Evolutionary conservation across 1,139 yeast genomes (phyloP), one percentile per base, ranked within the genome.

Genomic region (Pichiaceae sp.): DNA sequence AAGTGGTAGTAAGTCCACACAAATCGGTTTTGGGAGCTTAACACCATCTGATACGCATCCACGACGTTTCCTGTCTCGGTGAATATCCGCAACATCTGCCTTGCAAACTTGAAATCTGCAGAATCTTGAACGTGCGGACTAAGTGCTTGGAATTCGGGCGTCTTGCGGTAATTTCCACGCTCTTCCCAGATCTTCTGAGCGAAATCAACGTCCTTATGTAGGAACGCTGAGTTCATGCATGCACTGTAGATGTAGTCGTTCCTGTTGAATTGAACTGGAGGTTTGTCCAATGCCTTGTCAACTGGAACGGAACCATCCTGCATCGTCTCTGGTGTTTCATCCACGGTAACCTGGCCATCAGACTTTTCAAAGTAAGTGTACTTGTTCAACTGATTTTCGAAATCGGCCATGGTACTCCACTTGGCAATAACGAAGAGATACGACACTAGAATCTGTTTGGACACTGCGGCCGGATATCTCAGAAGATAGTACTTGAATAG

Each of bases 171-270:
- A 29, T 56, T 46, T 2, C 96, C 96, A 51, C 96, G 70, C 52
- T 83, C 94, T 2, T 61, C 57, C 95, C 96, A 85, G 1, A 82
- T 65, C 27, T 60, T 56, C 40, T 76, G 75, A 3, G 89, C 87
- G 52, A 80, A 71, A 1, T 63, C 64, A 35, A 69, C 59, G 42
- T 78, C 67, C 20, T 64, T 62, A 49, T 72, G 71, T 35, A 64
- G 64, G 4, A 73, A 71, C 3, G 87, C 83, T 0, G 87, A 86
- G 35, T 72, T 70, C 47, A 87, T 62, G 4, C 84, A 78, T 16
- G 80, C 64, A 27, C 70, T 70, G 51, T 84, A 86, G 5, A 79
- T 56, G 26, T 70, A 54, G 29, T 76, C 70, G 34, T 66, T 66
- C 36, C 89, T 60, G 2, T 62, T 4, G 67, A 18, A 16, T 14